phyloP scores from a whole-genome alignment of 805 yeast species.

The Metschnikowia matae region DNA sequence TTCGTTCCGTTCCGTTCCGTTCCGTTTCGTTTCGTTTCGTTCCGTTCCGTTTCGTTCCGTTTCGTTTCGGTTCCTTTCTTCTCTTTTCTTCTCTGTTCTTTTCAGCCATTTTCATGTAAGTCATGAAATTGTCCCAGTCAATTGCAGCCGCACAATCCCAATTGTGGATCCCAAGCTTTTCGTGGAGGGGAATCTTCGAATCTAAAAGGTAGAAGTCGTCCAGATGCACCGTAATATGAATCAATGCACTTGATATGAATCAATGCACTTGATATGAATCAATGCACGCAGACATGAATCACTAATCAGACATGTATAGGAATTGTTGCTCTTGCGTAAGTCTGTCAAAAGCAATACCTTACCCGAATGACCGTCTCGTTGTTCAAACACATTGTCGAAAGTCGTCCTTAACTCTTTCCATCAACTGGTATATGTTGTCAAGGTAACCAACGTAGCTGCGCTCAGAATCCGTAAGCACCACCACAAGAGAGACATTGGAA shows the following conservation, averaged over 20 bases:
- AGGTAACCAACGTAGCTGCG: conserved; percentile 60
- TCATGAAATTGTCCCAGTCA: conserved; percentile 52
- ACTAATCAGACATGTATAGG: background rate
- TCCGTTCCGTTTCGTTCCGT: no score
- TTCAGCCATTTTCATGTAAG: conserved; percentile 34
- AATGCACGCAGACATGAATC: background rate
- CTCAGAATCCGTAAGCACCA: conserved; percentile 75
- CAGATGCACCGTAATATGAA: conserved; percentile 49
- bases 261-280: no score
- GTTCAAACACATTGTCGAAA: conserved; percentile 74
- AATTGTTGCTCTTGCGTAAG: conserved; percentile 2
- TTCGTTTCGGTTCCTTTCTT: no score
- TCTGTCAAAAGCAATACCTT: conserved; percentile 4
- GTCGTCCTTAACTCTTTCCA: conserved; percentile 90
- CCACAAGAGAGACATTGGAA: conserved; percentile 78
- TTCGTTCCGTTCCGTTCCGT: no score
- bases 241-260: no score
- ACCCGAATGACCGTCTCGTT: conserved; percentile 31
- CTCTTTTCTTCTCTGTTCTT: no score
- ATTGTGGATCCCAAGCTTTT: conserved; percentile 51
- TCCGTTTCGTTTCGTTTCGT: no score
- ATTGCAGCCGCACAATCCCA: conserved; percentile 95
- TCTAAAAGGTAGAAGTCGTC: conserved; percentile 85
- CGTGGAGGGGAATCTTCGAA: conserved; percentile 66
- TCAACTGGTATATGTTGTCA: conserved; percentile 89